Percentiles rank a stretch among this genome's conserved stretches.
Conservation (phyloP, 1,284 basidiomycete species). For the Naganishia liquefaciens region DNA sequence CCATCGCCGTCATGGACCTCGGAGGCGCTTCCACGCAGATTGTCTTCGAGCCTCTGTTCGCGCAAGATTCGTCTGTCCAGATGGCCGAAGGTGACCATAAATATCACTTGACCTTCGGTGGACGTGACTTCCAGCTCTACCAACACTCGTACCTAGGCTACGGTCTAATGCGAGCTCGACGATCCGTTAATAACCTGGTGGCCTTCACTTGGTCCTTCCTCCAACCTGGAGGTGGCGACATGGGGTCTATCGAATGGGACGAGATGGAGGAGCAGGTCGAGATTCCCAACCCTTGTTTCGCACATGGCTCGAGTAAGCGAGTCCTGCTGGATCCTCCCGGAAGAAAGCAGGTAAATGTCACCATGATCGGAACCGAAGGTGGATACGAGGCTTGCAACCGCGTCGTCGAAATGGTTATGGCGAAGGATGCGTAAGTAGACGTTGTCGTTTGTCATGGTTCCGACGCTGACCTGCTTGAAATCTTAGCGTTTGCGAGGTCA, state of each 20-base stretch:
- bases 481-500: slow-evolving; percentile 74
- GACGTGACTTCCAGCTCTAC: slow-evolving; percentile 71
- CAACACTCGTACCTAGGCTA: slow-evolving; percentile 97
- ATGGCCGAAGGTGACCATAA: slow-evolving; percentile 90
- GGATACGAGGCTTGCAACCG: slow-evolving; percentile 83
- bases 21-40: slow-evolving; percentile 98
- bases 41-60: slow-evolving; percentile 84
- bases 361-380: slow-evolving; percentile 78
- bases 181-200: slow-evolving; percentile 82
- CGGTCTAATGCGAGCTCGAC: slow-evolving; percentile 86
- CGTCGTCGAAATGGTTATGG: slow-evolving; percentile 86
- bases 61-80: slow-evolving; percentile 55
- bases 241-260: slow-evolving; percentile 55
- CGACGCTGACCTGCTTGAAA: slow-evolving; percentile 17
- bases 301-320: slow-evolving; percentile 63
- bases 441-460: neutral
- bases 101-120: slow-evolving; percentile 79
- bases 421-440: slow-evolving; percentile 82
- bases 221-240: slow-evolving; percentile 43
- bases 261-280: slow-evolving; percentile 48
- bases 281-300: slow-evolving; percentile 79
- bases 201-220: slow-evolving; percentile 73
- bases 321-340: slow-evolving; percentile 71
- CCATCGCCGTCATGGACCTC: slow-evolving; percentile 93
- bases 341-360: slow-evolving; percentile 63